These are phyloP conservation scores for Malus fusca DNA, from an alignment of 306 rosid genomes.

Conservation along the genomic window DNA sequence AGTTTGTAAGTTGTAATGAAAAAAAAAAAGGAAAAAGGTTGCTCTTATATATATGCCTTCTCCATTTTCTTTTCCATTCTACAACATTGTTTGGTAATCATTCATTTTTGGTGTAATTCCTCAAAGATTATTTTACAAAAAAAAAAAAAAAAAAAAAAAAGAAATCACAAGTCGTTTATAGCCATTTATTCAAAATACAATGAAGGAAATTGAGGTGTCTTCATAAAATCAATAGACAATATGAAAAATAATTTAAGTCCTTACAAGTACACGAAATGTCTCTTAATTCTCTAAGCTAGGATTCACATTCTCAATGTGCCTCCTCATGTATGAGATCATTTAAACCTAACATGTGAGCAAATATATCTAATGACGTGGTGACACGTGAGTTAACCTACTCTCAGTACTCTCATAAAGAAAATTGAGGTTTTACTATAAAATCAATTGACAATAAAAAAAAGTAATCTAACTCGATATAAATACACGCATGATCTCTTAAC, in stretches of 20 bases:
- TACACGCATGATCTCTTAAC: neutral
- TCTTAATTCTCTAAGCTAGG: neutral
- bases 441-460: too few relatives aligned
- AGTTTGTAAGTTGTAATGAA: too few relatives aligned
- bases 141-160: too few relatives aligned
- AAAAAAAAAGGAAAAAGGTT: too few relatives aligned
- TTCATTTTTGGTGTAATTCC: neutral
- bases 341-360: neutral
- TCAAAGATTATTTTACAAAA: neutral
- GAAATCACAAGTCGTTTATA: too few relatives aligned
- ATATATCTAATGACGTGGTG: too few relatives aligned
- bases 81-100: neutral
- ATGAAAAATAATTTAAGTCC: too few relatives aligned
- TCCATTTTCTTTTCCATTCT: neutral
- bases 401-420: too few relatives aligned
- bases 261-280: too few relatives aligned
- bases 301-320: neutral
- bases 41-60: neutral
- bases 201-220: neutral
- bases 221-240: too few relatives aligned
- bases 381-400: neutral
- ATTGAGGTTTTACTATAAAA: too few relatives aligned
- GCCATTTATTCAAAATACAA: too few relatives aligned
- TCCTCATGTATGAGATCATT: neutral
- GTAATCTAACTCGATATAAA: neutral